Evolutionary conservation across 2,329 filamentous ascomycete genomes (phyloP).

Genomic region (Epichloe sibirici): DNA sequence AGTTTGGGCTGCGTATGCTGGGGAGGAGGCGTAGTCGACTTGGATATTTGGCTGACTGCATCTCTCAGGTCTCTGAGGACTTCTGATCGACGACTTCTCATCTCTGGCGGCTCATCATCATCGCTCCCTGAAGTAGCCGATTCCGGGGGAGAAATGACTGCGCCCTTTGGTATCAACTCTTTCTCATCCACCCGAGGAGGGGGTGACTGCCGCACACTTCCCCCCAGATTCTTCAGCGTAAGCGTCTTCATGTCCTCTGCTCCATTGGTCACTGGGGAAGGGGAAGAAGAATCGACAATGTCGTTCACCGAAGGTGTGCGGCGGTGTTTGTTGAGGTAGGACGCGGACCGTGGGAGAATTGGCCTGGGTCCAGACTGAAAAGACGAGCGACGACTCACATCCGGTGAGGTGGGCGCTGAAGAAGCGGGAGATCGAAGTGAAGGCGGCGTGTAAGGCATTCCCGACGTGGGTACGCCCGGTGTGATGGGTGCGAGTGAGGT

Average conservation of each 20-base stretch:
- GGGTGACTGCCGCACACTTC: constrained; percentile 67
- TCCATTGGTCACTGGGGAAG: constrained; percentile 21
- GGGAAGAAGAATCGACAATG: constrained; percentile 15
- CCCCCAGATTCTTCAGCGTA: constrained; percentile 32
- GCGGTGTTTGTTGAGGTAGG: constrained; percentile 52
- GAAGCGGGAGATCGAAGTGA: constrained; percentile 51
- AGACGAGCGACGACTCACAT: constrained; percentile 46
- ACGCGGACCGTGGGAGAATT: constrained; percentile 49
- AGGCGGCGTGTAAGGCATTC: constrained; percentile 85
- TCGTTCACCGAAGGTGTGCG: constrained; percentile 38
- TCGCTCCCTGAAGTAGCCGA: constrained; percentile 73
- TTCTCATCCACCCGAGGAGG: constrained; percentile 62
- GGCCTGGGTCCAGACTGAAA: constrained; percentile 38
- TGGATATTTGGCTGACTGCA: constrained; percentile 67
- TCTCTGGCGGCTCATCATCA: constrained; percentile 51
- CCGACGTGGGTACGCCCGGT: constrained; percentile 18
- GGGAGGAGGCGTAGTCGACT: constrained; percentile 32
- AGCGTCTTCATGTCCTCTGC: constrained; percentile 13
- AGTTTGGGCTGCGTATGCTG: constrained; percentile 28
- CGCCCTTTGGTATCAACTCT: constrained; percentile 61
- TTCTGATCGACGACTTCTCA: constrained; percentile 36
- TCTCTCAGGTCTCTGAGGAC: constrained; percentile 61
- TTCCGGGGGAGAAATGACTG: constrained; percentile 84
- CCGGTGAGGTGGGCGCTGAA: constrained; percentile 44
- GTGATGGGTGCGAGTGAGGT: constrained; percentile 4